phyloP scores from a whole-genome alignment of 1,284 basidiomycete genomes.

The Boletus smithii region DNA sequence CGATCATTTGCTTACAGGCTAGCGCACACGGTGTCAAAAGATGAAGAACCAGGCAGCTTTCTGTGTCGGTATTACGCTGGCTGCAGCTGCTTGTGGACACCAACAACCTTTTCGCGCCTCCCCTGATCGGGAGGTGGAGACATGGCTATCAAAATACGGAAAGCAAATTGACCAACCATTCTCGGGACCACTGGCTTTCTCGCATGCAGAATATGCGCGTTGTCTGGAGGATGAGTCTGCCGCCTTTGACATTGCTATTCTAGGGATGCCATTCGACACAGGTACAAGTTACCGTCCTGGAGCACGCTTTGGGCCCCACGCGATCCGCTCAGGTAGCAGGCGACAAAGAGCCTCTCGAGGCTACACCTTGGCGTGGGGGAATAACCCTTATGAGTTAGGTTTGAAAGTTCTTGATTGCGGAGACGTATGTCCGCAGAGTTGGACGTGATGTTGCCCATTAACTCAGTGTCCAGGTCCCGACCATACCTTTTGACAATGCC shows the following conservation, averaged over 20 bases:
- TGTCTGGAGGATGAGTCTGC: conserved; percentile 60
- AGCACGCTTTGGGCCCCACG: conserved; percentile 79
- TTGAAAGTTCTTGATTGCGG: conserved; percentile 75
- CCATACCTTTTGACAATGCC: conserved; percentile 70
- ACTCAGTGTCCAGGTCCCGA: conserved; percentile 52
- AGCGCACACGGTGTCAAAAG: neutral
- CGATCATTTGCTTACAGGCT: neutral
- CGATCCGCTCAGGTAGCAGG: conserved; percentile 74
- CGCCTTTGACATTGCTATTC: conserved; percentile 68
- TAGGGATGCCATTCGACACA: conserved; percentile 83
- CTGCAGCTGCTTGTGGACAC: neutral
- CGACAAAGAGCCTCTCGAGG: conserved; percentile 55
- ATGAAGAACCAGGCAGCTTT: conserved; percentile 15
- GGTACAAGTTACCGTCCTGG: conserved; percentile 67
- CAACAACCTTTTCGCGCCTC: conserved; percentile 17
- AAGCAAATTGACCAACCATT: conserved; percentile 65
- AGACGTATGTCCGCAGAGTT: conserved; percentile 45
- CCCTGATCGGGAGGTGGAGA: conserved; percentile 21
- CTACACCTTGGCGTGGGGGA: conserved; percentile 67
- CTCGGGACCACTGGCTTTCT: conserved; percentile 71
- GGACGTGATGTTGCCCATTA: neutral
- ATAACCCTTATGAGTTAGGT: conserved; percentile 59
- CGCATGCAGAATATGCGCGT: conserved; percentile 65
- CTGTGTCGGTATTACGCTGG: conserved; percentile 1
- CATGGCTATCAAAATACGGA: conserved; percentile 70